Base-by-base conservation (phyloP, 169 alveolate species). In the Plasmodium blacklocki region DNA sequence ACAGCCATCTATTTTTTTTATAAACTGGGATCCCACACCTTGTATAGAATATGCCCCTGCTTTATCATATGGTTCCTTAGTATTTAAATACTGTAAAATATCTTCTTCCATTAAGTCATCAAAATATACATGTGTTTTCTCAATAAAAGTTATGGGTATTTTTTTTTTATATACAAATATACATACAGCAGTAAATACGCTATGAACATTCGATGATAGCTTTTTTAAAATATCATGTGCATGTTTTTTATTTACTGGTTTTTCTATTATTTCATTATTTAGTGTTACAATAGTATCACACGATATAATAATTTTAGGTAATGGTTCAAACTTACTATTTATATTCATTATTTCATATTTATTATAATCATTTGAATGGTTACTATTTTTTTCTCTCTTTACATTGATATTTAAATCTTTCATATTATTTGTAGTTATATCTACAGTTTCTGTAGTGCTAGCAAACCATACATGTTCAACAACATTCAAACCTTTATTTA, bases 131-230 rank as follows among this genome's bases (percentile, higher is more conserved):
- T 39, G 50, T 21, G 95, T 93, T 18, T 43, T 73, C 18, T 88
- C 95, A 74, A 78, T 76, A 73, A 93, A 92, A 19, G 74, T 71
- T 18, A 83, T 59, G 18, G 91, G 88, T 9, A 74, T 71, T 50
- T 49, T 80, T 21, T 93, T 93, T 39, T 26, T 73, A 26, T 83
- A 80, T 64, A 78, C 47, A 73, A 93, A 92, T 60, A 88, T 80
- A 52, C 94, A 89, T 5, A 93, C 93, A 45, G 95, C 96, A 18
- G 96, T 94, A 56, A 76, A 64, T 19, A 92, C 92, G n/a, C 88
- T 56, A 23, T 92, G 95, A 43, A 26, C 14, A 50, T 72, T 60
- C 11, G 68, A 59, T 47, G 89, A 78, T 88, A 91, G 71, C 12
- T 89, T 63, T 49, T 59, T 88, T 21, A 94, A 64, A 54, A 93